Percentiles rank a stretch among this genome's conserved stretches.
Conservation (phyloP, 306 rosid species). For the Cicer judaicum region DNA sequence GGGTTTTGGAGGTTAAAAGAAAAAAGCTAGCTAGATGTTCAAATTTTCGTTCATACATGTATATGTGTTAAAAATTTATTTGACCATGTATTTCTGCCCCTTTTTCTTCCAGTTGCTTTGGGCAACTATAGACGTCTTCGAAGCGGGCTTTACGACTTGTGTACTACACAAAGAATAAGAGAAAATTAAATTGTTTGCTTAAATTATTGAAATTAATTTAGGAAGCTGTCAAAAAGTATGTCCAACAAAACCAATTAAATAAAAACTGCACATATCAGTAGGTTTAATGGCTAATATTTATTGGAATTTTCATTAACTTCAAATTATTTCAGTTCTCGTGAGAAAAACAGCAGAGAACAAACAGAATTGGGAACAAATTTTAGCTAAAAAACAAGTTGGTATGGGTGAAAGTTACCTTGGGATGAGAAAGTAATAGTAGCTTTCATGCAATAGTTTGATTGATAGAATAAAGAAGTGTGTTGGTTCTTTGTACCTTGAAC, state of each 20-base stretch:
- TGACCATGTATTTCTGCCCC: conserved; percentile 8
- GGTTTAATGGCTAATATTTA: too few species aligned
- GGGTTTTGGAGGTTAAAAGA: conserved; percentile 21
- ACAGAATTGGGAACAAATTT: not conserved
- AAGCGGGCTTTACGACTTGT: not conserved
- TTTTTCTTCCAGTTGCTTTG: not conserved
- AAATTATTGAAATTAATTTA: not conserved
- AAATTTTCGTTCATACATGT: conserved; percentile 34
- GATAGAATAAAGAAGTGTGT: too few species aligned
- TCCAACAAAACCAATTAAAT: not conserved
- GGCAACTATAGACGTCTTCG: not conserved
- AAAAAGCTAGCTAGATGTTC: conserved; percentile 32
- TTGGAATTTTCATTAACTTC: not conserved
- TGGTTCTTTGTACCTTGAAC: too few species aligned
- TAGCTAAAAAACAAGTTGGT: too few species aligned
- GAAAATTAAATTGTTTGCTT: conserved; percentile 15
- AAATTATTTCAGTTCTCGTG: not conserved
- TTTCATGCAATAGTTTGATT: too few species aligned
- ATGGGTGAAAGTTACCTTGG: too few species aligned
- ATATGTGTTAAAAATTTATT: conserved; percentile 7
- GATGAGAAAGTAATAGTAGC: too few species aligned
- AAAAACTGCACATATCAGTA: not conserved
- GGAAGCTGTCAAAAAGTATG: not conserved
- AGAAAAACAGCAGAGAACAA: conserved; percentile 21
- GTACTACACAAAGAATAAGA: conserved; percentile 3